A percentile compares a stretch with the other conserved stretches of the same genome.
Conservation (phyloP, 2,329 filamentous ascomycete genomes). For the Peltaster fructicola region DNA sequence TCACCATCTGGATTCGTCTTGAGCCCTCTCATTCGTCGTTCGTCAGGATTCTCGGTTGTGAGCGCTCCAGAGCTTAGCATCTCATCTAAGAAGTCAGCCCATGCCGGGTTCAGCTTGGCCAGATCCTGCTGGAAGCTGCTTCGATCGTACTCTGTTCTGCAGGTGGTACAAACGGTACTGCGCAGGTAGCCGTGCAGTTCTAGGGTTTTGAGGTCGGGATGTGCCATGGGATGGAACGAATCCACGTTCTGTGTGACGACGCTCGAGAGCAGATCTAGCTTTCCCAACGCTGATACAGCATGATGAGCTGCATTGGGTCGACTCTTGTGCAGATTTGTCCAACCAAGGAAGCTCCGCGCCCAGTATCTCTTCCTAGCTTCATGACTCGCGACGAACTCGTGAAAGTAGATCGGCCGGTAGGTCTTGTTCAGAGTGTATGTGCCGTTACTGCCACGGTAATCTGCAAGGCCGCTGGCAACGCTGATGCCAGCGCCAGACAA, state of each 20-base stretch:
- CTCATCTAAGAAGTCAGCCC: slow-evolving; percentile 58
- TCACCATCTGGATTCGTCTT: slow-evolving; percentile 89
- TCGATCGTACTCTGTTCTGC: slow-evolving; percentile 52
- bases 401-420: slow-evolving; percentile 82
- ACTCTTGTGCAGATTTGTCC: slow-evolving; percentile 66
- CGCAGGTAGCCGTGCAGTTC: slow-evolving; percentile 87
- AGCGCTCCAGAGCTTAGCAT: slow-evolving; percentile 59
- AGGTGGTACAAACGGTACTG: slow-evolving; percentile 64
- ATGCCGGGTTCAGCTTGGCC: slow-evolving; percentile 64
- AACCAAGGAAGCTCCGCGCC: slow-evolving; percentile 86
- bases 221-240: slow-evolving; percentile 68
- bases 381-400: slow-evolving; percentile 70
- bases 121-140: slow-evolving; percentile 60
- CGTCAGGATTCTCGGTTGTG: slow-evolving; percentile 55
- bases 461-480: slow-evolving; percentile 78
- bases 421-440: slow-evolving; percentile 85
- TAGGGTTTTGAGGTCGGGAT: slow-evolving; percentile 55
- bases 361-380: slow-evolving; percentile 84
- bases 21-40: slow-evolving; percentile 50
- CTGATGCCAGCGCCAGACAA: slow-evolving; percentile 80
- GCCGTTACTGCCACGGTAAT: slow-evolving; percentile 78
- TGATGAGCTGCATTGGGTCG: slow-evolving; percentile 63
- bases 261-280: slow-evolving; percentile 51
- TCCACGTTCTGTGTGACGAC: slow-evolving; percentile 96
- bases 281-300: slow-evolving; percentile 54